These are phyloP conservation scores for Heteromeles arbutifolia DNA, from an alignment of 306 rosid species.

Conservation along the genomic window DNA sequence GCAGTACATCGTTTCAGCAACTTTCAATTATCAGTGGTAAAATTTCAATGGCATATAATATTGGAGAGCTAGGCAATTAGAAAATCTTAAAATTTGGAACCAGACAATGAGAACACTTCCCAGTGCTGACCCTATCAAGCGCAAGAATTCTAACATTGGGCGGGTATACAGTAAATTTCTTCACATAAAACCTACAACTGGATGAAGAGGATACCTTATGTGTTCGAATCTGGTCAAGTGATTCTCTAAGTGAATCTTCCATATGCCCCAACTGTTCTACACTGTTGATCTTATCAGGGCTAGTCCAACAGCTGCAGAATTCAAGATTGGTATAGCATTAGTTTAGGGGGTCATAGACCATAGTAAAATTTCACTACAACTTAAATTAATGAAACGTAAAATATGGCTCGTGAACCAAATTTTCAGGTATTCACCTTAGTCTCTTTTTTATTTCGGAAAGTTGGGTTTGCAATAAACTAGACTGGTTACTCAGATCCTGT, in stretches of 20 bases:
- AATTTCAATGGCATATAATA: neutral
- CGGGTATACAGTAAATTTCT: neutral
- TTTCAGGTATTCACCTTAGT: slow-evolving; percentile 42
- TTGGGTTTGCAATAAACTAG: slow-evolving; percentile 37
- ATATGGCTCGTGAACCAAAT: neutral
- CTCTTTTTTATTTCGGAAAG: slow-evolving; percentile 61
- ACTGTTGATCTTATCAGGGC: slow-evolving; percentile 55
- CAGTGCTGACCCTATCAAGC: neutral
- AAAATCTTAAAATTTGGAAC: neutral
- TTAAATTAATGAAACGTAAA: neutral
- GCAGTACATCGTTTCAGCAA: neutral
- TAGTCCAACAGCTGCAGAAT: slow-evolving; percentile 52
- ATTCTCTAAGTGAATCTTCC: slow-evolving; percentile 76
- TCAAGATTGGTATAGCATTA: slow-evolving; percentile 22
- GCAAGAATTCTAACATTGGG: neutral
- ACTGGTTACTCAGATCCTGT: slow-evolving; percentile 60
- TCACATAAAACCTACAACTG: neutral
- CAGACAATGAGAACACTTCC: neutral
- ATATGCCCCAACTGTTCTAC: slow-evolving; percentile 62
- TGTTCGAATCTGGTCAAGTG: slow-evolving; percentile 52
- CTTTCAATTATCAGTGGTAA: neutral
- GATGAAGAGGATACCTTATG: slow-evolving; percentile 48
- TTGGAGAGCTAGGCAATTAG: neutral
- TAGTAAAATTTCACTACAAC: neutral
- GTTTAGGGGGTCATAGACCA: slow-evolving; percentile 3